Conservation (phyloP, 2,329 filamentous ascomycete species). For the Colletotrichum magnum region DNA sequence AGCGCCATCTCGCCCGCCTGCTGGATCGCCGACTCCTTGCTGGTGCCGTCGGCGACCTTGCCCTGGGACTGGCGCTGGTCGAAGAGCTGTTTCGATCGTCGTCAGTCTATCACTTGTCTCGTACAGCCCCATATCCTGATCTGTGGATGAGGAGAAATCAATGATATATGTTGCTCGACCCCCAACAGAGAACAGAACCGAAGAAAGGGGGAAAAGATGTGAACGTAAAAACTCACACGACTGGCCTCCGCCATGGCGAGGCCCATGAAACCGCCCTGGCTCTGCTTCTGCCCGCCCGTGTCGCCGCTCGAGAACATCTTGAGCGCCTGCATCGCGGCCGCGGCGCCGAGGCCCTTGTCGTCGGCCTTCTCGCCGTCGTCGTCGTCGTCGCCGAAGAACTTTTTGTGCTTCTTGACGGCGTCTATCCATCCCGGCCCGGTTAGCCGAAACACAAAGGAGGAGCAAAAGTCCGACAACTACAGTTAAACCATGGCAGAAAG, state of each 20-base stretch:
- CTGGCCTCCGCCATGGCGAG: slow-evolving; percentile 91
- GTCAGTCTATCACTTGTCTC: background rate
- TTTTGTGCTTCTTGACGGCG: slow-evolving; percentile 81
- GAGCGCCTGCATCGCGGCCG: slow-evolving; percentile 85
- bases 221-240: slow-evolving; percentile 66
- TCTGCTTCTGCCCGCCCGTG: slow-evolving; percentile 60
- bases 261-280: slow-evolving; percentile 85
- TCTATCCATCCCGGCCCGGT: slow-evolving; percentile 51
- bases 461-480: too few relatives aligned
- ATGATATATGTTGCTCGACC: too few relatives aligned
- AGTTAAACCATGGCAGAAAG: too few relatives aligned
- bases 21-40: slow-evolving; percentile 85
- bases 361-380: slow-evolving; percentile 62
- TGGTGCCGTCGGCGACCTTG: slow-evolving; percentile 69
- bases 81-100: slow-evolving; percentile 62
- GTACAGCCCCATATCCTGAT: too few relatives aligned
- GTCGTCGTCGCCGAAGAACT: slow-evolving; percentile 73
- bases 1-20: slow-evolving; percentile 88
- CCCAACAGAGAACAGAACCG: too few relatives aligned
- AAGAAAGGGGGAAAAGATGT: too few relatives aligned
- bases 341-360: slow-evolving; percentile 72
- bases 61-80: slow-evolving; percentile 70
- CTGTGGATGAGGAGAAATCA: too few relatives aligned
- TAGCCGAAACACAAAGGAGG: too few relatives aligned
- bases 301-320: slow-evolving; percentile 80